Evolutionary conservation across 345 rosid genomes (phyloP).

Genomic region (Streptanthus diversifolius): DNA sequence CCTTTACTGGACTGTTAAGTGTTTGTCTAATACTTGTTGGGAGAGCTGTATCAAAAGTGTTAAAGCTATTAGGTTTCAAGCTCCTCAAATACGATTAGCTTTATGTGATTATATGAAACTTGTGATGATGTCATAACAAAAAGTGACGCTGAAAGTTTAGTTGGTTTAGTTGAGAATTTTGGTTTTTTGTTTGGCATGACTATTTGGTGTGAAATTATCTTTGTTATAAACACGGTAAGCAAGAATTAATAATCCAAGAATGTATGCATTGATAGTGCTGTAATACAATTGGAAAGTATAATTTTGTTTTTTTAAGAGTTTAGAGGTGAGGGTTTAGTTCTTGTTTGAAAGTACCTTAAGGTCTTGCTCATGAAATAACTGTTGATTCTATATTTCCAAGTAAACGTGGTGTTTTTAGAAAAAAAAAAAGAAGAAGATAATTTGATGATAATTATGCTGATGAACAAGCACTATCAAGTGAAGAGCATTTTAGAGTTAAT

Average conservation of each 20-base stretch:
- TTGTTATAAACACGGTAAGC: neutral
- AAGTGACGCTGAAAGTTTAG: neutral
- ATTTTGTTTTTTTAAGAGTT: neutral
- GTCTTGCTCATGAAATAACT: neutral
- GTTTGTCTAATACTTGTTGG: neutral
- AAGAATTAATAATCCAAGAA: neutral
- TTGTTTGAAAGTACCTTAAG: neutral
- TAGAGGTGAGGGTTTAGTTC: neutral
- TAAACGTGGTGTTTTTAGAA: neutral
- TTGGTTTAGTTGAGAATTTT: neutral
- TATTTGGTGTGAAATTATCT: neutral
- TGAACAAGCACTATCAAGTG: neutral
- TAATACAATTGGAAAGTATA: neutral
- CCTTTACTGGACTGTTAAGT: neutral
- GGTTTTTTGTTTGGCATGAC: neutral
- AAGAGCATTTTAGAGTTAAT: neutral
- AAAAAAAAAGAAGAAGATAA: neutral
- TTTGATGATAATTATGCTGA: neutral
- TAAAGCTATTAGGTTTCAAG: neutral
- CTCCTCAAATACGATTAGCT: neutral
- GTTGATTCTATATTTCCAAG: neutral
- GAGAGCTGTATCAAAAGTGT: neutral
- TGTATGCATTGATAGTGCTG: neutral
- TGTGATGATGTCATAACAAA: slow-evolving; percentile 4
- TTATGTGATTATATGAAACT: neutral